Base-by-base conservation (phyloP, 345 rosid species). In the Linum tenue region DNA sequence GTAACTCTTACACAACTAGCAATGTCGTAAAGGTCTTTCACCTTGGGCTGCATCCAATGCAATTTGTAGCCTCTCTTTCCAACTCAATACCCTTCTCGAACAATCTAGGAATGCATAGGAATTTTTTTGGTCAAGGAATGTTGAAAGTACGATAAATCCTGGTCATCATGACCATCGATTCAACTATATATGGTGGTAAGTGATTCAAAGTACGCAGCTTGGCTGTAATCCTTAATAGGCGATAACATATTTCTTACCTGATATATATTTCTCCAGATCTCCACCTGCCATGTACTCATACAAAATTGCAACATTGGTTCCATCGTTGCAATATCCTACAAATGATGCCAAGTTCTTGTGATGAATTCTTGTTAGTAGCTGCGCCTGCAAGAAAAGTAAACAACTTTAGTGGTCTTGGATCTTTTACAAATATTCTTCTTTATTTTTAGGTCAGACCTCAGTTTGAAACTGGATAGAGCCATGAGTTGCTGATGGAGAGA, bases 281-380 rank as follows among this genome's bases (percentile, higher is more conserved):
- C 91, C 91, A 70, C 71, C 68, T 0, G 80, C 83, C 92, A 88
- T 82, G 75, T 60, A 80, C 77, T 79, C 89, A 58, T 85, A 85
- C 16, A 86, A 65, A 16, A 84, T 67, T 51, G 73, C 83, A 66
- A 82, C 58, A 41, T 75, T 77, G 14, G 67, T 69, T 9, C 64
- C 64, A 35, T 82, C 85, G 65, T 78, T 68, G 56, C 89, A 82
- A 39, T 84, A 86, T 14, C 89, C 92, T 39, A 74, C 68, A n/a
- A 84, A 75, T 37, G 83, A 70, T 12, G 78, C 80, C 67, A 88
- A 69, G 43, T 85, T 82, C 62, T 70, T 80, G 39, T 88, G 91
- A 41, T 87, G 91, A 70, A 83, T 87, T 76, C 79, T 79, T 55
- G 79, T 66, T 7, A 87, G 77, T 63, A 82, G 84, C 63, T 75